Conservation (phyloP, 2,329 filamentous ascomycete genomes). For the Ascochyta fabae region DNA sequence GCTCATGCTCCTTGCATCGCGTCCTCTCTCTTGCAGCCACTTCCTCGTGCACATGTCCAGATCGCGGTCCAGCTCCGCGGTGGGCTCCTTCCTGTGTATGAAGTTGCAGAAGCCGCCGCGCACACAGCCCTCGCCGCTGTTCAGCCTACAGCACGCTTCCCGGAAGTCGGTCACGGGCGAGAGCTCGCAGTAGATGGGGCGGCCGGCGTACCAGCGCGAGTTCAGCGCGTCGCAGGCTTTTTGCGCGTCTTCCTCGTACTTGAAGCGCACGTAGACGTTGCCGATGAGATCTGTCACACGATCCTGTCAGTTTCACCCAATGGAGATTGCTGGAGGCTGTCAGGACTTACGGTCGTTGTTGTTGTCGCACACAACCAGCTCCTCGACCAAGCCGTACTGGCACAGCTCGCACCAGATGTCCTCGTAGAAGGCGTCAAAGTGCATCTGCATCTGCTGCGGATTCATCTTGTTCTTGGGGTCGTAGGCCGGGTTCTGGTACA, state of each 20-base stretch:
- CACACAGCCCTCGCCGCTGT: slow-evolving; percentile 93
- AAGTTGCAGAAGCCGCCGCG: slow-evolving; percentile 99
- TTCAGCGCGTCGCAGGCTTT: slow-evolving; percentile 93
- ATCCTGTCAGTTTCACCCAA: neutral
- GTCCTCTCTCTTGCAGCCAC: slow-evolving; percentile 85
- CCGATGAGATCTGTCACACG: slow-evolving; percentile 80
- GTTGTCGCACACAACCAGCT: slow-evolving; percentile 98
- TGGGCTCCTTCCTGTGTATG: slow-evolving; percentile 96
- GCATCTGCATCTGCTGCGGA: slow-evolving; percentile 92
- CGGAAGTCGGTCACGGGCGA: slow-evolving; percentile 97
- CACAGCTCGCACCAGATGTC: slow-evolving; percentile 99
- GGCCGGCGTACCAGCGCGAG: slow-evolving; percentile 92
- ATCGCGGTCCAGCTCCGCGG: slow-evolving; percentile 85
- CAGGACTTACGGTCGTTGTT: slow-evolving; percentile 86
- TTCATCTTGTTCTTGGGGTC: slow-evolving; percentile 98
- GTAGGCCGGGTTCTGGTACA: slow-evolving; percentile 99
- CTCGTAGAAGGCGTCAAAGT: slow-evolving; percentile 99
- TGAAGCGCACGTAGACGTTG: slow-evolving; percentile 99
- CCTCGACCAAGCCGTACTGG: slow-evolving; percentile 94
- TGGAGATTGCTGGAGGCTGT: neutral
- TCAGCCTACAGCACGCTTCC: slow-evolving; percentile 94
- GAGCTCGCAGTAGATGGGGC: slow-evolving; percentile 97
- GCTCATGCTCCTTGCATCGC: slow-evolving; percentile 81
- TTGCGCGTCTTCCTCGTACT: slow-evolving; percentile 97
- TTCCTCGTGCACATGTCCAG: slow-evolving; percentile 91